These are phyloP conservation scores for Lipomyces sp. DNA, from an alignment of 805 yeast species.

Conservation along the genomic window DNA sequence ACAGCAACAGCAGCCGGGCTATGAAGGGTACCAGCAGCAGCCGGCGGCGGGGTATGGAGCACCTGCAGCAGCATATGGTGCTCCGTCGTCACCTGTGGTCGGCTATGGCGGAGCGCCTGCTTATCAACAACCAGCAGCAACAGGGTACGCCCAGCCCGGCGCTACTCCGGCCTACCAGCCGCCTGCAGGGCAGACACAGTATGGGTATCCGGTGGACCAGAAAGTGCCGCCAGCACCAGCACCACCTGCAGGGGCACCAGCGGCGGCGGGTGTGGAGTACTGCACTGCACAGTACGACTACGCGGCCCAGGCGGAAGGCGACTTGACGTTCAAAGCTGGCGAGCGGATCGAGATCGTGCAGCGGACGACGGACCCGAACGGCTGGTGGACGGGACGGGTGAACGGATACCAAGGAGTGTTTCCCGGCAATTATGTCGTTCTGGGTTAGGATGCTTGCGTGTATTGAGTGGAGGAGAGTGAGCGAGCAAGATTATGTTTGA, in stretches of 20 bases:
- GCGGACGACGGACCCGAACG: slow-evolving; percentile 78
- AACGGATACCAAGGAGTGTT: slow-evolving; percentile 88
- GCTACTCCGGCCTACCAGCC: slow-evolving; percentile 9
- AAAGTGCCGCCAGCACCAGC: slow-evolving; percentile 31
- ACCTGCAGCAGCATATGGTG: slow-evolving; percentile 1
- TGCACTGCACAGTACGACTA: slow-evolving; percentile 92
- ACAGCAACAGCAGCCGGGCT: slow-evolving; percentile 2
- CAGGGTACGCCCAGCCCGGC: slow-evolving; percentile 7
- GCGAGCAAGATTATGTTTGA: too few relatives aligned
- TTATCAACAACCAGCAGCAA: slow-evolving; percentile 1
- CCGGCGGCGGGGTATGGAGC: slow-evolving; percentile 4
- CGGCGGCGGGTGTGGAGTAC: slow-evolving; percentile 38
- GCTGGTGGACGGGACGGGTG: slow-evolving; percentile 95
- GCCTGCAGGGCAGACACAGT: slow-evolving; percentile 12
- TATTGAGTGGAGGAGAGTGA: neutral
- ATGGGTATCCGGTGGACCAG: slow-evolving; percentile 22
- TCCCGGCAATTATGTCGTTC: slow-evolving; percentile 94
- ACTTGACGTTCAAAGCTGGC: slow-evolving; percentile 82
- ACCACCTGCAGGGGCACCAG: slow-evolving; percentile 36
- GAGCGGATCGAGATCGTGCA: slow-evolving; percentile 78
- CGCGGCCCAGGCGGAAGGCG: slow-evolving; percentile 90
- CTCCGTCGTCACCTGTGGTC: slow-evolving; percentile 9
- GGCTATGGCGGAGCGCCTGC: slow-evolving; percentile 11
- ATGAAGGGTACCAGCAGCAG: neutral
- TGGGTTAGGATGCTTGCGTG: slow-evolving; percentile 33